A percentile compares a stretch with the other conserved stretches of the same genome.
Evolutionary conservation across 495 filamentous ascomycete species (phyloP).

Genomic region (Penicillium canariense): DNA sequence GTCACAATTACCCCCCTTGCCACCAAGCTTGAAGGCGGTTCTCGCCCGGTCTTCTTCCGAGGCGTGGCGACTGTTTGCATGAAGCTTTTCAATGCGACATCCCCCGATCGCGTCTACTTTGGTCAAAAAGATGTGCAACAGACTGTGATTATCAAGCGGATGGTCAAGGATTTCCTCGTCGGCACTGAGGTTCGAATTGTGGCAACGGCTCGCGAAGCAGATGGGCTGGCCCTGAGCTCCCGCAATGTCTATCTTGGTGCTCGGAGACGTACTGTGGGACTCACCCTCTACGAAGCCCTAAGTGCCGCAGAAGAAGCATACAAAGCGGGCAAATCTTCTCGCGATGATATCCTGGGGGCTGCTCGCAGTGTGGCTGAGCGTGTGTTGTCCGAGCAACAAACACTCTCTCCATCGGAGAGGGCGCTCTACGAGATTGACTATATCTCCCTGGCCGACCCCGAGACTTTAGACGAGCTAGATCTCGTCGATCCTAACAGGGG

Average conservation of each 20-base stretch:
- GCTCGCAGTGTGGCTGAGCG: constrained; percentile 54
- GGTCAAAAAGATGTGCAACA: constrained; percentile 99
- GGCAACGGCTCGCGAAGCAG: constrained; percentile 69
- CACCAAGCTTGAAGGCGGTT: constrained; percentile 75
- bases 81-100: constrained; percentile 93
- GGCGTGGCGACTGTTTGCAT: constrained; percentile 95
- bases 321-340: constrained; percentile 49
- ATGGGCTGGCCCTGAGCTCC: constrained; percentile 91
- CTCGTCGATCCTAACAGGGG: constrained; percentile 65
- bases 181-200: constrained; percentile 71
- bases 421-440: constrained; percentile 84
- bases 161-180: constrained; percentile 89
- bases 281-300: constrained; percentile 66
- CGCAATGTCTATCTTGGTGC: constrained; percentile 89
- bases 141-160: constrained; percentile 79
- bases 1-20: constrained; percentile 87
- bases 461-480: constrained; percentile 73
- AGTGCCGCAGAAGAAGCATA: constrained; percentile 69
- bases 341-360: constrained; percentile 65
- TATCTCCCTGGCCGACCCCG: constrained; percentile 79
- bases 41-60: constrained; percentile 91
- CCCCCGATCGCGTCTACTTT: constrained; percentile 88
- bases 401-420: constrained; percentile 57
- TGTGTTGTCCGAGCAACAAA: constrained; percentile 58
- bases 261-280: constrained; percentile 67